Conservation (phyloP, 2,329 filamentous ascomycete species). For the Curvularia sp. region DNA sequence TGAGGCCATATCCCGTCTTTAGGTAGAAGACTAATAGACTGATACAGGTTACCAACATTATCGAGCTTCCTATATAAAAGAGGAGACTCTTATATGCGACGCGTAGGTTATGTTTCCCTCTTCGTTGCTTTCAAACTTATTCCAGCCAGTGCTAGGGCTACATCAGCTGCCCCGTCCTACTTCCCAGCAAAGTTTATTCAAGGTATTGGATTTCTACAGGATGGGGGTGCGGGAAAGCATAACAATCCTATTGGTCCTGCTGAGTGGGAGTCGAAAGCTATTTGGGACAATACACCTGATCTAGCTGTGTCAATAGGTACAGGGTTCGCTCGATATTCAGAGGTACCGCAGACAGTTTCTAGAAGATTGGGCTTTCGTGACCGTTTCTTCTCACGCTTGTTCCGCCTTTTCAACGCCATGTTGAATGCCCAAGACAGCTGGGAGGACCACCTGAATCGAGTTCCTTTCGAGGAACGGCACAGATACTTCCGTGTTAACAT, state of each 20-base stretch:
- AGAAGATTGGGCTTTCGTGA: constrained; percentile 17
- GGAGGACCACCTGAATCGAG: constrained; percentile 20
- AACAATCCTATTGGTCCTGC: constrained; percentile 20
- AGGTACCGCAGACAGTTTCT: not conserved
- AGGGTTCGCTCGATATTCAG: constrained; percentile 13
- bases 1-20: too few species aligned
- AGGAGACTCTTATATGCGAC: constrained; percentile 18
- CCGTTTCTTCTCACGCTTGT: constrained; percentile 19
- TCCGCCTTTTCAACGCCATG: constrained; percentile 20
- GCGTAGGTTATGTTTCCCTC: constrained; percentile 14
- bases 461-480: constrained; percentile 8
- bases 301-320: constrained; percentile 22
- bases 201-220: constrained; percentile 18
- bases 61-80: constrained; percentile 9
- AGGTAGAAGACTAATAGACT: constrained; percentile 9
- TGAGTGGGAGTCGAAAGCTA: constrained; percentile 22
- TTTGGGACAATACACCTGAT: constrained; percentile 17
- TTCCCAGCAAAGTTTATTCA: constrained; percentile 25
- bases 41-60: constrained; percentile 22
- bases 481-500: constrained; percentile 27
- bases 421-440: constrained; percentile 18
- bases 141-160: constrained; percentile 18
- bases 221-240: constrained; percentile 19
- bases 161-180: constrained; percentile 21
- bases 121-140: constrained; percentile 1